Base-by-base conservation (phyloP, 352 stramenopile species). In the Phytophthora meadii region DNA sequence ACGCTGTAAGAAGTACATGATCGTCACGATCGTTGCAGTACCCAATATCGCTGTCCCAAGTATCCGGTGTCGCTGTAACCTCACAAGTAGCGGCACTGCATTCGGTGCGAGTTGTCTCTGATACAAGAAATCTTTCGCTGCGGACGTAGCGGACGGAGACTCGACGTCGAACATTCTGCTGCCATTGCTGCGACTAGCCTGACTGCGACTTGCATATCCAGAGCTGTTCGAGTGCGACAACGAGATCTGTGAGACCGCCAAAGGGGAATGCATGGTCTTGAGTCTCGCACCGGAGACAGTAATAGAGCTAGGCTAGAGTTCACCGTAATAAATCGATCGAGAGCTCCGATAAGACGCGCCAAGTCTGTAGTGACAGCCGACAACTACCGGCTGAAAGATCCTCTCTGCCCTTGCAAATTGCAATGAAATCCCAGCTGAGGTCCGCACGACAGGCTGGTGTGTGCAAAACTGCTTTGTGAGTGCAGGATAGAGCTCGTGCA, bases 241-340 rank as follows among this genome's bases (percentile, higher is more conserved):
- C 22, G 80, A 81, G 59, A 92, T 90, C 61, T 84, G 80, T 9
- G 83, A 92, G 73, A 92, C 76, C 41, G 77, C 70, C 34, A 92
- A 63, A 41, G 83, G 81, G 37, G 83, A 89, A 40, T 81, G 47
- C 83, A 88, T 85, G 19, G 28, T 39, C 65, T 36, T 37, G 47
- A 41, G 41, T 15, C 17, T 54, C 57, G 28, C 27, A 57, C 11
- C 42, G 30, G 25, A 45, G 61, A 54, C 32, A 32, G 24, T 7
- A n/a, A 30, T 24, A 24, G 34, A 25, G n/a, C 5, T 22, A 27
- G 9, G 37, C 37, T 42, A 22, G 14, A 42, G 14, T n/a, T 15
- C 30, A 36, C 30, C 8, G 30, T 36, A 42, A 22, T 42, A 42
- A 42, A 9, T 64, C 28, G 49, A 61, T 52, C 61, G 61, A 72